These are phyloP conservation scores for Cinnamomum chago DNA, from an alignment of 164 flowering plant genomes.

Conservation along the genomic window DNA sequence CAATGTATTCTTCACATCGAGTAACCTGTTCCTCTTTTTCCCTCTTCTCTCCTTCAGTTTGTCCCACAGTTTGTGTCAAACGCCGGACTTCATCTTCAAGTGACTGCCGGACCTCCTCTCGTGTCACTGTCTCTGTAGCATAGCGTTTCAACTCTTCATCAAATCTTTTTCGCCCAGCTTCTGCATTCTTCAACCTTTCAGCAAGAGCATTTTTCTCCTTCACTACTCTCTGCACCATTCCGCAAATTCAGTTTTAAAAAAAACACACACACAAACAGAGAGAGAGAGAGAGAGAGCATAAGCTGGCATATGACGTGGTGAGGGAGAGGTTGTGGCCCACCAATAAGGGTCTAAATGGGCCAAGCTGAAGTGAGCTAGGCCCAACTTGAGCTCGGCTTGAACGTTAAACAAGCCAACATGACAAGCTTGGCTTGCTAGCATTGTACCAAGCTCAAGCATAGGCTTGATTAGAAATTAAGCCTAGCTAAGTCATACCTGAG, in stretches of 20 bases:
- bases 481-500: no score
- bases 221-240: slow-evolving; percentile 63
- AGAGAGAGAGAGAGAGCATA: no score
- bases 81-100: slow-evolving; percentile 92
- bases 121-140: slow-evolving; percentile 81
- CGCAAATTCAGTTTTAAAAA: not conserved
- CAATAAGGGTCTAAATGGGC: no score
- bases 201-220: slow-evolving; percentile 97
- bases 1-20: slow-evolving; percentile 91
- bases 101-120: slow-evolving; percentile 81
- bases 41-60: slow-evolving; percentile 87
- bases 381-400: no score
- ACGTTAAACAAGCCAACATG: no score
- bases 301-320: no score
- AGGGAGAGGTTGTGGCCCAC: no score
- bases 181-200: slow-evolving; percentile 86
- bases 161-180: slow-evolving; percentile 80
- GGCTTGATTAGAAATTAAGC: no score
- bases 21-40: slow-evolving; percentile 97
- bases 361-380: no score
- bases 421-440: no score
- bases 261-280: not conserved
- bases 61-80: slow-evolving; percentile 85
- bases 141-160: slow-evolving; percentile 90
- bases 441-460: no score